These are phyloP conservation scores for apple (Malus domestica) DNA, from an alignment of 306 rosid genomes.

Conservation along the genomic window ASM211411v1 NC_041794.1:24481501-24482000, in stretches of 20 bases:
- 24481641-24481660: constrained; percentile 28
- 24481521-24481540: constrained; percentile 36
- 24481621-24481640: neutral
- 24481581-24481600: constrained; percentile 49
- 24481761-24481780: neutral
- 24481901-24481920: neutral
- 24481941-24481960: no score
- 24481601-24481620: constrained; percentile 1
- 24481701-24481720: neutral
- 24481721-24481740: neutral
- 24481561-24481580: constrained; percentile 3
- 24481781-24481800: neutral
- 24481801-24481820: neutral
- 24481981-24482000: no score
- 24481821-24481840: neutral
- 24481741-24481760: neutral
- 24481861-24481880: neutral
- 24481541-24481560: constrained; percentile 33
- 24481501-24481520: constrained; percentile 14
- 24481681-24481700: constrained; percentile 20
- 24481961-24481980: no score
- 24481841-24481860: neutral
- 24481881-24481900: neutral
- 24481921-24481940: no score
- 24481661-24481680: constrained; percentile 39